phyloP scores from a whole-genome alignment of 2,329 filamentous ascomycete genomes.

The Aspergillus pseudonomiae region DNA sequence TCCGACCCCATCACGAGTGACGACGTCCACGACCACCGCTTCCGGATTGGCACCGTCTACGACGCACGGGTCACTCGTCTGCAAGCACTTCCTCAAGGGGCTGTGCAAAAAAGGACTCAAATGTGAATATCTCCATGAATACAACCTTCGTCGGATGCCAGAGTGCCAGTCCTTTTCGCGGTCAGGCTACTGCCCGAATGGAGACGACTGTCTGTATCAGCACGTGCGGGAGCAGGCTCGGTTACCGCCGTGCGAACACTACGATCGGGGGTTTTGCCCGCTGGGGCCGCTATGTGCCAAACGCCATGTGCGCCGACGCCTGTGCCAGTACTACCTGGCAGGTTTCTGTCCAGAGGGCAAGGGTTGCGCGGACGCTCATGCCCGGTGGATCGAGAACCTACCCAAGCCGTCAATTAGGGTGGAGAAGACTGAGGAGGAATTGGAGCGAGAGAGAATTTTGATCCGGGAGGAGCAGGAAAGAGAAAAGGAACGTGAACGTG shows the following conservation, averaged over 20 bases:
- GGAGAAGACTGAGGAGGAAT: constrained; percentile 73
- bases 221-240: constrained; percentile 84
- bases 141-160: constrained; percentile 96
- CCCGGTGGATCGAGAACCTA: constrained; percentile 72
- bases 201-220: constrained; percentile 92
- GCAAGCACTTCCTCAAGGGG: constrained; percentile 97
- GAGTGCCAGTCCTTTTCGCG: constrained; percentile 96
- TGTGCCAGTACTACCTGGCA: constrained; percentile 85
- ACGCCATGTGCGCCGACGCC: constrained; percentile 78
- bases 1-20: constrained; percentile 51
- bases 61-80: constrained; percentile 68
- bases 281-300: constrained; percentile 85
- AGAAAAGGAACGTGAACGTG: constrained; percentile 57
- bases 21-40: constrained; percentile 47
- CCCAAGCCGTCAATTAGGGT: constrained; percentile 62
- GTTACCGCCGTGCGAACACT: constrained; percentile 81
- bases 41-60: constrained; percentile 45
- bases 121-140: constrained; percentile 98
- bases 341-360: constrained; percentile 90
- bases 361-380: constrained; percentile 77
- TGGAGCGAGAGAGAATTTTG: constrained; percentile 59
- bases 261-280: constrained; percentile 92
- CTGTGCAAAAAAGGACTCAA: constrained; percentile 96
- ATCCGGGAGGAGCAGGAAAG: constrained; percentile 64
- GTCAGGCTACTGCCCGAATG: constrained; percentile 93